Conservation (phyloP, 2,329 filamentous ascomycete genomes). For the Ceratocystis smalleyi region DNA sequence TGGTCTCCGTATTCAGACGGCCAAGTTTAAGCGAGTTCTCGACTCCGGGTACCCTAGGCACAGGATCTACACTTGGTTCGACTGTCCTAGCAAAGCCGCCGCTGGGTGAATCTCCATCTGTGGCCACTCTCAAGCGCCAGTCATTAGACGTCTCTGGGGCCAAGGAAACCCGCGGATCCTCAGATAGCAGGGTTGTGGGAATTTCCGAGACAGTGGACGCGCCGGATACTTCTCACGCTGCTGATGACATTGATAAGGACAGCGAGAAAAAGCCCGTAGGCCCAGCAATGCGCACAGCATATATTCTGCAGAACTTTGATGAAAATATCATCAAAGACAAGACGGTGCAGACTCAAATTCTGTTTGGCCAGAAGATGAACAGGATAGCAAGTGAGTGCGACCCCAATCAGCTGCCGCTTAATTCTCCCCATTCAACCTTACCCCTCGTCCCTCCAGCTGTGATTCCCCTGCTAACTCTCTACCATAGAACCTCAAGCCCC, state of each 20-base stretch:
- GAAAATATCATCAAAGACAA: slow-evolving; percentile 41
- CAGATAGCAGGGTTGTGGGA: background rate
- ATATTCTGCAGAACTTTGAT: slow-evolving; percentile 46
- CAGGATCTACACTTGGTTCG: background rate
- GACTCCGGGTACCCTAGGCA: background rate
- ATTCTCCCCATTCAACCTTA: background rate
- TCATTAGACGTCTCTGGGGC: background rate
- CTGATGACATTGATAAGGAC: background rate
- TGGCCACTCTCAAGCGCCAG: background rate
- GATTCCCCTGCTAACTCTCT: background rate
- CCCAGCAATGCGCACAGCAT: slow-evolving; percentile 39
- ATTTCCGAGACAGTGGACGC: background rate
- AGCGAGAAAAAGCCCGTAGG: slow-evolving; percentile 16
- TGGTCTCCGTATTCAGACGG: background rate
- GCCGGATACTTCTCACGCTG: background rate
- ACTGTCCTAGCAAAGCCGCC: background rate
- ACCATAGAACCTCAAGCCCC: slow-evolving; percentile 33
- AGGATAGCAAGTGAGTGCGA: slow-evolving; percentile 36
- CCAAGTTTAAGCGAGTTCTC: background rate
- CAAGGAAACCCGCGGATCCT: background rate
- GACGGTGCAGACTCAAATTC: slow-evolving; percentile 40
- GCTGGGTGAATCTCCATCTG: background rate
- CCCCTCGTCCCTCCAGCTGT: background rate
- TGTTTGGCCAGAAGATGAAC: slow-evolving; percentile 44
- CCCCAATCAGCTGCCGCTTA: background rate